phyloP scores from a whole-genome alignment of 257 asterid genomes.

The Lavandula angustifolia region DNA sequence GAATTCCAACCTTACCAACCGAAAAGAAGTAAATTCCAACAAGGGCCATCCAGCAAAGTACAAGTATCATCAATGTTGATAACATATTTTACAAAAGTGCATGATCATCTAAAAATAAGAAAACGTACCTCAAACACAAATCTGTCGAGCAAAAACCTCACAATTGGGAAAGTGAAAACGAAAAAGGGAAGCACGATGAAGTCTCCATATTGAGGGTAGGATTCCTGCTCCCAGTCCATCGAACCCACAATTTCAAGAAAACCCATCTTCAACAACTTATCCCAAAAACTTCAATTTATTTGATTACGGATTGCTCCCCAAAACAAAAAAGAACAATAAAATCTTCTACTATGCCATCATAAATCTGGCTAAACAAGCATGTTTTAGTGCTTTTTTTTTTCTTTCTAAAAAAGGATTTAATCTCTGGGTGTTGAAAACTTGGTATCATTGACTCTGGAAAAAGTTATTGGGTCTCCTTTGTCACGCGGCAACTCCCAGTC shows the following conservation, averaged over 20 bases:
- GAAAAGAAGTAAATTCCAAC: slow-evolving; percentile 2
- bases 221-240: slow-evolving; percentile 76
- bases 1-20: slow-evolving; percentile 24
- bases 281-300: slow-evolving; percentile 31
- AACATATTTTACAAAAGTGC: background rate
- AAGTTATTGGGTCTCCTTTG: background rate
- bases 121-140: slow-evolving; percentile 78
- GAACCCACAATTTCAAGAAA: slow-evolving; percentile 41
- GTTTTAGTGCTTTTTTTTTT: slow-evolving; percentile 1
- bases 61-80: background rate
- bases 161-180: slow-evolving; percentile 61
- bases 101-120: slow-evolving; percentile 11
- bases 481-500: slow-evolving; percentile 23
- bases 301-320: slow-evolving; percentile 20
- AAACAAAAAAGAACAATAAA: background rate
- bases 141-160: slow-evolving; percentile 83
- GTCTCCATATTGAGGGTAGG: slow-evolving; percentile 68
- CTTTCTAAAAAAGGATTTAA: background rate
- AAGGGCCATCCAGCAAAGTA: background rate
- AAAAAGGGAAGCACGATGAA: slow-evolving; percentile 70
- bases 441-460: slow-evolving; percentile 17
- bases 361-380: slow-evolving; percentile 5
- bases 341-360: background rate
- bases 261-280: slow-evolving; percentile 47
- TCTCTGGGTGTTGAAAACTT: background rate